Evolutionary conservation across 2,329 filamentous ascomycete species (phyloP).

Genomic region (Leptographium radiaticola): DNA sequence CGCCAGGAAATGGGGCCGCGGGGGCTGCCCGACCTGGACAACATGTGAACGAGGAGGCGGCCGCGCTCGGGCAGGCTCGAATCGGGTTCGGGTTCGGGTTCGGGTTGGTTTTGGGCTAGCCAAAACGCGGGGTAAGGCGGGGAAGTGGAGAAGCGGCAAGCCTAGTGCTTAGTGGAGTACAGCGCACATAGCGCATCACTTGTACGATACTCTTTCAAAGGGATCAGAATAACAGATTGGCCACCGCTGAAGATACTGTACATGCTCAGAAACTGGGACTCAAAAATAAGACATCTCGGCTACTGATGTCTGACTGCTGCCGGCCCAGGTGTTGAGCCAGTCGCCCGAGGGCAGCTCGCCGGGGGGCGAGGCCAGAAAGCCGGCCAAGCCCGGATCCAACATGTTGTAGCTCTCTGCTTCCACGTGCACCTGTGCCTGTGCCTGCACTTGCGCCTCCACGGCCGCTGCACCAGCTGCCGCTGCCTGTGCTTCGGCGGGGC

Average conservation of each 20-base stretch:
- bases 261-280: background rate
- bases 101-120: background rate
- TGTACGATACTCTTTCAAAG: background rate
- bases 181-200: background rate
- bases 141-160: background rate
- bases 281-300: background rate
- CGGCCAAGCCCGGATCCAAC: background rate
- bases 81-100: background rate
- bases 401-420: background rate
- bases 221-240: background rate
- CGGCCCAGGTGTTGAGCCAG: background rate
- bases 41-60: background rate
- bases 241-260: background rate
- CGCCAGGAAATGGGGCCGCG: slow-evolving; percentile 14
- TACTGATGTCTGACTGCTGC: background rate
- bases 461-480: too few species aligned
- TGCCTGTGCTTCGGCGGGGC: background rate
- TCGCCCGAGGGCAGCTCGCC: background rate
- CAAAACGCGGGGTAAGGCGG: background rate
- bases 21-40: slow-evolving; percentile 3
- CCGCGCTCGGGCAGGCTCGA: background rate
- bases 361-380: background rate
- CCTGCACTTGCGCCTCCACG: background rate
- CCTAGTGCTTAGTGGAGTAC: background rate
- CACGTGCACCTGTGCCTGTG: background rate